Base-by-base conservation (phyloP, 805 yeast genomes). In the Pichia ethanolica region DNA sequence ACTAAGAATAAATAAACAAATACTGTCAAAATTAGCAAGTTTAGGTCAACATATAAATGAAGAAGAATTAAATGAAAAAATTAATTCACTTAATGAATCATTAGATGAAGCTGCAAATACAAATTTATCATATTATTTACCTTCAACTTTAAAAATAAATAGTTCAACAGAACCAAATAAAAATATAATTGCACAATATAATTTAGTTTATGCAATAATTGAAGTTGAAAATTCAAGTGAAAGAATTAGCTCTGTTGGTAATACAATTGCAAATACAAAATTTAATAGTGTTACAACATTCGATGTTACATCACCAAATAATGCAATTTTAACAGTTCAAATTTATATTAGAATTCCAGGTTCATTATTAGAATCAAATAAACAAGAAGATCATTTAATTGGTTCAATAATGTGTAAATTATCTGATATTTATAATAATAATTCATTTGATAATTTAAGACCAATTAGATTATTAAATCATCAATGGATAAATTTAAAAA, bases 161-260 rank as follows among this genome's bases (percentile, higher is more conserved):
- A 58, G 56, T 37, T 42, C 48, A 8, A n/a, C 44, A 7, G 70
- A 82, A 42, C 83, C 88, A 39, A 74, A 83, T 13, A 74, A 79
- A 53, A 81, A 80, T 56, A 79, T 93, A 14, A 47, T 60, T 34
- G 62, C 67, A 9, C 64, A 62, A 26, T 65, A 65, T 52, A 63
- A 62, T 49, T 74, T 95, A 52, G 75, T 93, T 37, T 88, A 87
- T 66, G 77, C 90, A 60, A 89, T 96, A 2, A 74, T 93, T 42
- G 99, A 93, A 67, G 91, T 89, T 63, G 99, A 93, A 68, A 93
- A 93, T 67, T 89, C 91, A 45, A 93, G 90, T 56, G 84, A 93
- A 55, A 77, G 89, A 13, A 81, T 91, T 45, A 95, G 89, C 57
- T 93, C 98, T 3, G 79, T 82, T 32, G 79, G 86, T 47, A 97